phyloP scores from a whole-genome alignment of 306 rosid genomes.

The Quercus ilex region DNA sequence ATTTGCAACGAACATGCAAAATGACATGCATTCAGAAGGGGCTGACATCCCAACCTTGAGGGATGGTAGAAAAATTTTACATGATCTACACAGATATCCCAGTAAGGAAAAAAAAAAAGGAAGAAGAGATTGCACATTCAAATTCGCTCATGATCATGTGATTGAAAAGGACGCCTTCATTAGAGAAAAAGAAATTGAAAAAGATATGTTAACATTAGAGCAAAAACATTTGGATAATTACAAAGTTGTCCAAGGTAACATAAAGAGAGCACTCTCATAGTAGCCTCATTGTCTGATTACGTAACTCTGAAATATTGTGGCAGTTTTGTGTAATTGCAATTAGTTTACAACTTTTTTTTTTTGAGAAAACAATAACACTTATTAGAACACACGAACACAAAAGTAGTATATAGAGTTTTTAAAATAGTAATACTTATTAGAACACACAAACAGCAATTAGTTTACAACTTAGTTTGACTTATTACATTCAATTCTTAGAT shows the following conservation, averaged over 20 bases:
- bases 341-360: not conserved
- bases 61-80: not conserved
- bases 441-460: too few relatives aligned
- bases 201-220: not conserved
- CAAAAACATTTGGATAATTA: not conserved
- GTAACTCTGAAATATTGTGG: too few relatives aligned
- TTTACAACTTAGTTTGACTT: not conserved
- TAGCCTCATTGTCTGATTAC: too few relatives aligned
- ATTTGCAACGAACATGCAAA: not conserved
- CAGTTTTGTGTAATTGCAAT: too few relatives aligned
- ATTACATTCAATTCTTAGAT: not conserved
- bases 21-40: conserved; percentile 1
- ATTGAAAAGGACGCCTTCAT: not conserved
- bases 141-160: not conserved
- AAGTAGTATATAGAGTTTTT: too few relatives aligned
- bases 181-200: not conserved
- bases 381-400: too few relatives aligned
- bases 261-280: too few relatives aligned
- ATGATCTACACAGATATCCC: not conserved
- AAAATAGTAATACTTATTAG: too few relatives aligned
- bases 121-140: too few relatives aligned
- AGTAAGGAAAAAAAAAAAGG: not conserved
- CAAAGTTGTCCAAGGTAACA: not conserved
- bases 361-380: too few relatives aligned
- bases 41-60: not conserved